A percentile compares a stretch with the other conserved stretches of the same genome.
Evolutionary conservation across 2,329 filamentous ascomycete genomes (phyloP).

Genomic region (Botrytis elliptica): DNA sequence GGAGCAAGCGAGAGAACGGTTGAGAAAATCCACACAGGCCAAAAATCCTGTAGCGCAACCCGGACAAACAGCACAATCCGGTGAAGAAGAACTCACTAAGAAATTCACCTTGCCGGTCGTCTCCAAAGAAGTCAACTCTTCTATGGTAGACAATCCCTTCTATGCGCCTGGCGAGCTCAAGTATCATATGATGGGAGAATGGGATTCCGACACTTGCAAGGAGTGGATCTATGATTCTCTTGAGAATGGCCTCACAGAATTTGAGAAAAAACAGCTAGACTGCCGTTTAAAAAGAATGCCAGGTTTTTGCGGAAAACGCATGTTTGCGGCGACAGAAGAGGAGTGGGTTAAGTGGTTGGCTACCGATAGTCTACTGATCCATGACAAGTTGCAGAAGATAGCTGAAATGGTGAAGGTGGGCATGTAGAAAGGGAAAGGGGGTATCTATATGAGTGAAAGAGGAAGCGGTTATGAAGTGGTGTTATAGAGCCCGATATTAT

Average conservation of each 20-base stretch:
- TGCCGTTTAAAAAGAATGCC: neutral
- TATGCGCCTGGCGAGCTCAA: neutral
- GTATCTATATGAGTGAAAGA: neutral
- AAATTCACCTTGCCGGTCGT: neutral
- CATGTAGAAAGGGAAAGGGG: neutral
- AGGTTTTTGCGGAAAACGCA: neutral
- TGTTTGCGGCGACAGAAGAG: neutral
- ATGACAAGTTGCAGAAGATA: neutral
- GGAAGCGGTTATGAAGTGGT: neutral
- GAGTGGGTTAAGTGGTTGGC: neutral
- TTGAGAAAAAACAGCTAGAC: neutral
- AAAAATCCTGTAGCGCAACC: neutral
- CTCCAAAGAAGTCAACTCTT: neutral
- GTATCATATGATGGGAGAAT: neutral
- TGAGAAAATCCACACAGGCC: too few relatives aligned
- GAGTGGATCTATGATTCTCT: neutral
- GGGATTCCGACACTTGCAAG: neutral
- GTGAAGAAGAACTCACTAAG: neutral
- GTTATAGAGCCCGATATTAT: neutral
- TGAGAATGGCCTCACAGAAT: neutral
- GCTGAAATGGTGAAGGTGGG: neutral
- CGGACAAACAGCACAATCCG: neutral
- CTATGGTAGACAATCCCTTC: neutral
- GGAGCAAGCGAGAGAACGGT: neutral
- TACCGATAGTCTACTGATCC: neutral